Base-by-base conservation (phyloP, 148 eudicot genomes). In the Chenopodium quinoa region DNA sequence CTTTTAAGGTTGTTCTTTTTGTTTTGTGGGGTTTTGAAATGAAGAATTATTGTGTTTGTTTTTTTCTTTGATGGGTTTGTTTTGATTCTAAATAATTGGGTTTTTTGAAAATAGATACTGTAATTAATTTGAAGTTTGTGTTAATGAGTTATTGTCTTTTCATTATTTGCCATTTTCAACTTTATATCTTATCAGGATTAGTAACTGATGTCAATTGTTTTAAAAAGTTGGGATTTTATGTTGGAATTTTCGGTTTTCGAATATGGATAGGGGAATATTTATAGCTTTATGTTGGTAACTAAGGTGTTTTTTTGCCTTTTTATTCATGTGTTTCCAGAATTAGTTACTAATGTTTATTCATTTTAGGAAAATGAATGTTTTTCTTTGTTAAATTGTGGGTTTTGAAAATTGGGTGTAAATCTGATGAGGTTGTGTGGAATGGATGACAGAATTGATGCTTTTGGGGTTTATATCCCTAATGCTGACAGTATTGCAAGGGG, bases 401-500 rank as follows among this genome's bases (percentile, higher is more conserved):
- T 12, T 11, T 50, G 2, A 50, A 50, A 50, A 11, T 50, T 50
- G 54, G 54, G 14, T 50, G 12, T 10, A 50, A 17, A 75, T 25
- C 32, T 75, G 70, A 76, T 84, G 69, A 31, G 25, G 0, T 78
- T 56, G 12, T 44, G 11, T 79, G 56, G 32, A 80, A 75, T 71
- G 82, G 58, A 77, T 66, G 77, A 82, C 92, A 95, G 99, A 95
- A 86, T 87, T 93, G 99, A 95, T 95, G 99, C 88, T 95, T 67
- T 83, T 95, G 82, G 99, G 99, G 80, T 95, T 95, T 83, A 92
- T 95, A 78, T 95, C 99, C 34, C 88, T 95, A 14, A 84, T 95
- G 73, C 78, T 95, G 81, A 91, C 99, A 23, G 99, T 95, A 73
- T 88, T 91, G 29, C 97, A 95, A 91, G 83, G 84, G 63, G 70